Percentiles rank a stretch among this genome's conserved stretches.
phyloP scores from a whole-genome alignment of 352 stramenopile species.

The Pelagophyceae sp. region DNA sequence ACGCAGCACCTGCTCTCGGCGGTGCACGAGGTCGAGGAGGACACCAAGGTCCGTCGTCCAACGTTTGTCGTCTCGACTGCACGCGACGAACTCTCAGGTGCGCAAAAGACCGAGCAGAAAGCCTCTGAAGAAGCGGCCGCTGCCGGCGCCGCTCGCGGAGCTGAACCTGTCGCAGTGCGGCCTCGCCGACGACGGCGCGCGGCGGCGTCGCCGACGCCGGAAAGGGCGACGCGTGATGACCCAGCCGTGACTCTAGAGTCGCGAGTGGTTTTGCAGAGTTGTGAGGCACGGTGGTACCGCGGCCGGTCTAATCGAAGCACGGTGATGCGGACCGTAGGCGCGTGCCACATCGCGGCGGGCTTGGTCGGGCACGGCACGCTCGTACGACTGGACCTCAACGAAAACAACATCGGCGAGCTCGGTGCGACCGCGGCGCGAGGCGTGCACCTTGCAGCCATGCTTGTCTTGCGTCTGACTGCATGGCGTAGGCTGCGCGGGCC shows the following conservation, averaged over 20 bases:
- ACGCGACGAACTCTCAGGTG: too few species aligned
- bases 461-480: too few species aligned
- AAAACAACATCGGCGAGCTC: conserved; percentile 3
- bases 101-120: too few species aligned
- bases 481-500: not conserved
- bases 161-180: not conserved
- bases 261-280: not conserved
- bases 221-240: too few species aligned
- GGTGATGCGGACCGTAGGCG: not conserved
- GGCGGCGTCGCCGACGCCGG: too few species aligned
- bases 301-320: not conserved
- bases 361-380: conserved; percentile 1
- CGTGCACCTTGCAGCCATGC: too few species aligned
- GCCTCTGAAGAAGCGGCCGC: not conserved
- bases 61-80: too few species aligned
- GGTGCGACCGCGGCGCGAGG: too few species aligned
- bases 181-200: conserved; percentile 1
- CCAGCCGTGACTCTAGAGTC: too few species aligned
- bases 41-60: too few species aligned
- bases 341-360: not conserved
- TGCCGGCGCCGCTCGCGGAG: not conserved
- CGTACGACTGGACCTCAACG: not conserved
- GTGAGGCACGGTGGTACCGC: not conserved
- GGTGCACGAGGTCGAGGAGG: too few species aligned
- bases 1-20: too few species aligned